Percentiles rank a stretch among this genome's conserved stretches.
Conservation (phyloP, 148 eudicot genomes). For the Euryodendron excelsum region DNA sequence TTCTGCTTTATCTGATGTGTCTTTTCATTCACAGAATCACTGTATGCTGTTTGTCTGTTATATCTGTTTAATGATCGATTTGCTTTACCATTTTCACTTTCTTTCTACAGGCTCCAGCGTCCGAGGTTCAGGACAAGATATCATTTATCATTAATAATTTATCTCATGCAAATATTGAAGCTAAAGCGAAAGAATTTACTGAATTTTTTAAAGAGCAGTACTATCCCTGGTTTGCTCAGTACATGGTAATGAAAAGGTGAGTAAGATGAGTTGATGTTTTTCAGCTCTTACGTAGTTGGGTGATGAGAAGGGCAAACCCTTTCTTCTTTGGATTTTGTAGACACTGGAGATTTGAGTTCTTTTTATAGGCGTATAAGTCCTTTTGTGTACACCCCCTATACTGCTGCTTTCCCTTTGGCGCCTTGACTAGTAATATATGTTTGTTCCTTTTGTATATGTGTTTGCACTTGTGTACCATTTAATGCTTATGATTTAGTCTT, state of each 20-base stretch:
- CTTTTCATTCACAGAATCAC: neutral
- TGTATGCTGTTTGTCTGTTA: conserved; percentile 4
- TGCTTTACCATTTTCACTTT: conserved; percentile 7
- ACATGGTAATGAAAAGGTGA: conserved; percentile 94
- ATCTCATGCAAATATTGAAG: conserved; percentile 67
- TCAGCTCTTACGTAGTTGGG: too few relatives aligned
- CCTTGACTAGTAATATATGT: neutral
- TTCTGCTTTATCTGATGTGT: neutral
- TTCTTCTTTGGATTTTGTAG: neutral
- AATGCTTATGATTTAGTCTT: neutral
- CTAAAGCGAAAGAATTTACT: conserved; percentile 83
- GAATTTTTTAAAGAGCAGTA: conserved; percentile 72
- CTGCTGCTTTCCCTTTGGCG: too few relatives aligned
- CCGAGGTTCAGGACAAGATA: conserved; percentile 86
- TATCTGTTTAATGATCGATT: neutral
- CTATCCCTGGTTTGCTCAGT: conserved; percentile 96
- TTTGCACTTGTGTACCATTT: neutral
- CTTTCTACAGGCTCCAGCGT: conserved; percentile 71
- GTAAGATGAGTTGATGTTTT: neutral
- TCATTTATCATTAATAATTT: conserved; percentile 82
- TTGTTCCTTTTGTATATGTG: neutral
- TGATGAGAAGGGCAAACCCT: too few relatives aligned
- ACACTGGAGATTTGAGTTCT: too few relatives aligned
- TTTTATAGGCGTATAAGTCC: too few relatives aligned
- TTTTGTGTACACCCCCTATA: too few relatives aligned